Evolutionary conservation across 768 basidiomycete species (phyloP), one percentile per base, ranked within the genome.

Genomic region (Leucocoprinus sp.): DNA sequence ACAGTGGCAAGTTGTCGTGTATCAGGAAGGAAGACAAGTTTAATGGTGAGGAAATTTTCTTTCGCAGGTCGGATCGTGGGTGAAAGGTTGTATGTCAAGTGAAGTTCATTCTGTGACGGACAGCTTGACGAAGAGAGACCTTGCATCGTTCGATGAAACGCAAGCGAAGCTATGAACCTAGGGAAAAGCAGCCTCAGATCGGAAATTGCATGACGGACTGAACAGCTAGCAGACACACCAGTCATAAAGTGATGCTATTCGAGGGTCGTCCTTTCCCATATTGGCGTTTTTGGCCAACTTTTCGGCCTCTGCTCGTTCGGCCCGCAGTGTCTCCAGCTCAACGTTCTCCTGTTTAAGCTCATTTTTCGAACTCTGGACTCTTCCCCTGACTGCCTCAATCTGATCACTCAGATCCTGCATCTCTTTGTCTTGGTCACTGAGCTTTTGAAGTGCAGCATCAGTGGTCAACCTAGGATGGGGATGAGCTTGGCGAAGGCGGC

Each of bases 391-490:
- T 8, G 59, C 57, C 45, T 81, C 75, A 5, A 82, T 68, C 47
- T 81, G 70, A 39, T 87, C 86, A 39, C 76, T 80, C 33, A 87
- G 64, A n/a, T 61, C 64, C 56, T 90, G 83, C 80, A 93, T 87
- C 58, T 87, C 77, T 7, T 66, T 71, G n/a, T 85, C 78, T 52
- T 93, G 90, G 8, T 74, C 74, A 8, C 80, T 78, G 2, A 91
- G 76, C 43, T 81, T 78, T 50, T 82, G 71, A 38, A 80, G 80
- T 0, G 92, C 92, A 37, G 81, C 69, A 2, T 78, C 62, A 26
- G 89, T 74, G 0, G 92, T 95, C 26, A 93, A 64, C 8, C 91
- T 77, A 36, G 91, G 83, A 15, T 80, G 75, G 0, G 88, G 85
- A 54, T 93, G 80, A 2, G 82, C 76, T 52, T 91, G 84, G 15